These are phyloP conservation scores for Cordyceps javanica DNA, from an alignment of 2,329 filamentous ascomycete species.

Conservation along the genomic window DNA sequence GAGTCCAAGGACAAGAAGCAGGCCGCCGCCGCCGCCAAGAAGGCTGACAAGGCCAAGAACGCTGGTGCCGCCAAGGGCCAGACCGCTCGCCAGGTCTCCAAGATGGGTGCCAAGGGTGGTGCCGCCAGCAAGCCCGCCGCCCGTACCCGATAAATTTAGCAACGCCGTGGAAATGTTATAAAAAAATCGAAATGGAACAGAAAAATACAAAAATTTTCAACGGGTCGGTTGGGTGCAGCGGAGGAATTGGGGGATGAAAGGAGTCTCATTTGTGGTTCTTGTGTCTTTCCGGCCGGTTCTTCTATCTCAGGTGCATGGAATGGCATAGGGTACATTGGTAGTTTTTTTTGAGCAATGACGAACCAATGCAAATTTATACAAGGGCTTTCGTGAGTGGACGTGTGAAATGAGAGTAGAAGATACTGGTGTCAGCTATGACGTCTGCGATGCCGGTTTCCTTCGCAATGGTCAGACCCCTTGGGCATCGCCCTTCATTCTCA, in stretches of 20 bases:
- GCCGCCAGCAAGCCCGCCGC: slow-evolving; percentile 71
- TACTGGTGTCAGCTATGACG: not conserved
- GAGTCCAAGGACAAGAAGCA: slow-evolving; percentile 98
- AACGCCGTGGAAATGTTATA: slow-evolving; percentile 1
- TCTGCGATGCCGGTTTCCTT: too few species aligned
- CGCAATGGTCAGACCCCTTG: too few species aligned
- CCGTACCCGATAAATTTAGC: slow-evolving; percentile 62
- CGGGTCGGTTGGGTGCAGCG: slow-evolving; percentile 1
- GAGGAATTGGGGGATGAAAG: slow-evolving; percentile 21
- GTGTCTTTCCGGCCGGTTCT: slow-evolving; percentile 38
- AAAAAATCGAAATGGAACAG: not conserved
- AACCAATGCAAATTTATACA: slow-evolving; percentile 28
- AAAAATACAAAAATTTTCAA: slow-evolving; percentile 3
- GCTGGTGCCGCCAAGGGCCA: slow-evolving; percentile 73
- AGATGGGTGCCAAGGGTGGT: slow-evolving; percentile 94
- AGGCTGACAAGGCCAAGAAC: slow-evolving; percentile 97
- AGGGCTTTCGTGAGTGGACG: not conserved
- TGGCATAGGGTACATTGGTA: slow-evolving; percentile 38
- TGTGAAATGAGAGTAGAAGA: not conserved
- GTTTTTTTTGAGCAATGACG: slow-evolving; percentile 29
- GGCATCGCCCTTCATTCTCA: too few species aligned
- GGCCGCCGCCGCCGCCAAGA: slow-evolving; percentile 83
- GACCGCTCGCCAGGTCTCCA: slow-evolving; percentile 77
- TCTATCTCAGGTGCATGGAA: slow-evolving; percentile 36
- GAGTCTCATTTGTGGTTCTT: slow-evolving; percentile 35